Evolutionary conservation across 495 filamentous ascomycete genomes (phyloP).

Genomic region (Apiosordaria backusii): DNA sequence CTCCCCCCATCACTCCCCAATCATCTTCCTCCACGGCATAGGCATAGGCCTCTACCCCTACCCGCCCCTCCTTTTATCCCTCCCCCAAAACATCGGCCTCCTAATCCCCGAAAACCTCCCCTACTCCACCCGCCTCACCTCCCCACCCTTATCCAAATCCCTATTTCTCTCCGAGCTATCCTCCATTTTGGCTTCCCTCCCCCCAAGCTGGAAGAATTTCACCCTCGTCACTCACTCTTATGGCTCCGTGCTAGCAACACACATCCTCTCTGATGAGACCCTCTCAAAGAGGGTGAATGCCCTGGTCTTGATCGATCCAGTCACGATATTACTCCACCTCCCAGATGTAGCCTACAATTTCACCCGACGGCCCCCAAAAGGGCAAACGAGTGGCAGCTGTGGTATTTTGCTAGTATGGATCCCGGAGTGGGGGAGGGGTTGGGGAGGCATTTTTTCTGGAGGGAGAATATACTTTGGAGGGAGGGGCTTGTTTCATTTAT

Average conservation of each 20-base stretch:
- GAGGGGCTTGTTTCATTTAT: conserved; percentile 49
- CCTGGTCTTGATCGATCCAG: conserved; percentile 59
- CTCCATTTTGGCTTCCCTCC: conserved; percentile 51
- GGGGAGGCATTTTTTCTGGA: conserved; percentile 64
- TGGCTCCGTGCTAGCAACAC: conserved; percentile 59
- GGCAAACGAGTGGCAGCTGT: conserved; percentile 63
- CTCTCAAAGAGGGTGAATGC: conserved; percentile 44
- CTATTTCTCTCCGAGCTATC: conserved; percentile 52
- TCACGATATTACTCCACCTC: conserved; percentile 61
- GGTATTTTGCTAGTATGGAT: conserved; percentile 65
- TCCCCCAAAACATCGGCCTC: conserved; percentile 49
- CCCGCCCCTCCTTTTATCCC: conserved; percentile 53
- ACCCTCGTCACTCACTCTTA: conserved; percentile 61
- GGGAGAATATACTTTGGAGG: conserved; percentile 63
- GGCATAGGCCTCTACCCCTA: conserved; percentile 66
- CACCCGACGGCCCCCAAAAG: conserved; percentile 49
- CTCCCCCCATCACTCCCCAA: conserved; percentile 49
- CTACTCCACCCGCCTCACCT: conserved; percentile 58
- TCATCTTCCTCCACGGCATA: conserved; percentile 70
- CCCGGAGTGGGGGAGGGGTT: conserved; percentile 58
- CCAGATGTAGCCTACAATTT: conserved; percentile 73
- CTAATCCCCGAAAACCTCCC: conserved; percentile 64
- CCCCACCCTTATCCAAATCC: conserved; percentile 39
- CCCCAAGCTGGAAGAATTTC: conserved; percentile 39
- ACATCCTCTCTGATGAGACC: conserved; percentile 50